Percentiles rank a stretch among this genome's conserved stretches.
Evolutionary conservation across 768 basidiomycete species (phyloP).

Genomic region (Tricholomella constricta): DNA sequence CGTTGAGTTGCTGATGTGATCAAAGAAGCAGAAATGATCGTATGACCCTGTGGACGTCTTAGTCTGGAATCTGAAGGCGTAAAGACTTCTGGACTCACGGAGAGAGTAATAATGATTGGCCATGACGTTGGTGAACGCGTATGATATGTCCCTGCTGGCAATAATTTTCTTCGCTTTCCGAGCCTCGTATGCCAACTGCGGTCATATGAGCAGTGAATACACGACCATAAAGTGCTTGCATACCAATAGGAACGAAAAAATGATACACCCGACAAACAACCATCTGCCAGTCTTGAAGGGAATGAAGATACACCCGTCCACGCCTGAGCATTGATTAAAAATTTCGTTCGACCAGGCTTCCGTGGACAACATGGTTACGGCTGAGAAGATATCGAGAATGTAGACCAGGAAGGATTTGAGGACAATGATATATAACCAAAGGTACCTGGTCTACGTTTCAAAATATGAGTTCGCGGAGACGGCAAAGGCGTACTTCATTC

Average conservation of each 20-base stretch:
- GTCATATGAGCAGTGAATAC: constrained; percentile 5
- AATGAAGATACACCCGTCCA: constrained; percentile 77
- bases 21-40: constrained; percentile 98
- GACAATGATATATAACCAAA: constrained; percentile 90
- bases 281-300: constrained; percentile 90
- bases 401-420: constrained; percentile 97
- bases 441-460: constrained; percentile 59
- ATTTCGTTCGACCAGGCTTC: constrained; percentile 91
- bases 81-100: constrained; percentile 68
- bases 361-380: constrained; percentile 93
- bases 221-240: constrained; percentile 27
- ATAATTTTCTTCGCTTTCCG: constrained; percentile 94
- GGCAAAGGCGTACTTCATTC: constrained; percentile 66
- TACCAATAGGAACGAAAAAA: constrained; percentile 95
- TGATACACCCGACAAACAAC: constrained; percentile 98
- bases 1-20: constrained; percentile 93
- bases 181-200: constrained; percentile 86
- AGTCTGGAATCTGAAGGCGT: constrained; percentile 10
- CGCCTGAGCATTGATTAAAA: constrained; percentile 66
- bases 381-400: constrained; percentile 96
- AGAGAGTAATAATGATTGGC: constrained; percentile 96
- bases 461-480: not conserved
- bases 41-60: constrained; percentile 68
- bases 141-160: constrained; percentile 93
- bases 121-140: constrained; percentile 97